Evolutionary conservation across 2,329 filamentous ascomycete species (phyloP).

Genomic region (Colletotrichum truncatum): DNA sequence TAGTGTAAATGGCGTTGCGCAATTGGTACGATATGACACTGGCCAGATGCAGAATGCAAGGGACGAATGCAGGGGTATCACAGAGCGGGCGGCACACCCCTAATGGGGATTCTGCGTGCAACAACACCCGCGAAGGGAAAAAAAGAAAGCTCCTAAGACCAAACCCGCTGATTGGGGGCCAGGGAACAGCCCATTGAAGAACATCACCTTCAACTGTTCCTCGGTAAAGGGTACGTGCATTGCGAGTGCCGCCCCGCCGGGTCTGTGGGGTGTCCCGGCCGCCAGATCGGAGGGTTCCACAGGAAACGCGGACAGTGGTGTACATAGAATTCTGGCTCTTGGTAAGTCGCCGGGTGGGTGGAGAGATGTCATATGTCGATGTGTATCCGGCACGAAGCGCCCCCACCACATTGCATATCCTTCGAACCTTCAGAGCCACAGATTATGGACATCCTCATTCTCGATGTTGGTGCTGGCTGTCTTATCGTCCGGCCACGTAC

Average conservation of each 20-base stretch:
- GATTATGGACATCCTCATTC: neutral
- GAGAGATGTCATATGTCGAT: neutral
- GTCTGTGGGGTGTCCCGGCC: neutral
- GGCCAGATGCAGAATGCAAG: conserved; percentile 13
- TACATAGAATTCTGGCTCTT: neutral
- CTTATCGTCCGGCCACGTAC: neutral
- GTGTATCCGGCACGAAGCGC: neutral
- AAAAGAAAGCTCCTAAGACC: too few relatives aligned
- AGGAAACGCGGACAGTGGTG: neutral
- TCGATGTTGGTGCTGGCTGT: neutral
- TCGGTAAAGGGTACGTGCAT: neutral
- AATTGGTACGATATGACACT: too few relatives aligned
- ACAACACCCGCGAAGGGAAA: too few relatives aligned
- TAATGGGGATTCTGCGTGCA: neutral
- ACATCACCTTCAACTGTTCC: too few relatives aligned
- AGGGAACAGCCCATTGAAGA: too few relatives aligned
- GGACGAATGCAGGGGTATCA: conserved; percentile 6
- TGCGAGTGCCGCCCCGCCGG: neutral
- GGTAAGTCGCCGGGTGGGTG: neutral
- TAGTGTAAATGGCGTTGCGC: too few relatives aligned
- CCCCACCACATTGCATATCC: neutral
- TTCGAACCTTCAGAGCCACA: neutral
- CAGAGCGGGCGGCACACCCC: neutral
- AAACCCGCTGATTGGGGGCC: too few relatives aligned
- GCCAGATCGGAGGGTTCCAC: neutral